phyloP scores from a whole-genome alignment of 257 asterid genomes.

The Asclepias syriaca region DNA sequence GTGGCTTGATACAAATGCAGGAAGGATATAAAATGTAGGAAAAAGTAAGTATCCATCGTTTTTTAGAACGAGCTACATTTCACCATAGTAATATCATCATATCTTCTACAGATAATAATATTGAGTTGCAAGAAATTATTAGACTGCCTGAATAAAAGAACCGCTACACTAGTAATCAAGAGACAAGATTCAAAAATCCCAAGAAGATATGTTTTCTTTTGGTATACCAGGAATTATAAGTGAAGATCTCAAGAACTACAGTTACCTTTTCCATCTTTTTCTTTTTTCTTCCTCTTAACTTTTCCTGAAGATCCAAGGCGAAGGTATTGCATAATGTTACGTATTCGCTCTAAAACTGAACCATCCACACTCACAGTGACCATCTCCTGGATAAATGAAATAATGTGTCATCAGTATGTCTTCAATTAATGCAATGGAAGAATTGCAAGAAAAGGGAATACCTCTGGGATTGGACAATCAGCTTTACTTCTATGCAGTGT shows the following conservation, averaged over 20 bases:
- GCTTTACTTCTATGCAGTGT: conserved; percentile 97
- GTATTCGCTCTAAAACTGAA: conserved; percentile 89
- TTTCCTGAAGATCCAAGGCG: conserved; percentile 99
- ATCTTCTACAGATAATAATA: neutral
- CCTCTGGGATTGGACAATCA: conserved; percentile 99
- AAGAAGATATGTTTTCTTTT: neutral
- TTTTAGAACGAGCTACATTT: neutral
- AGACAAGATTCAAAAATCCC: neutral
- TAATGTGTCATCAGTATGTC: neutral
- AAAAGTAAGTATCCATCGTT: neutral
- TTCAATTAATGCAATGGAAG: conserved; percentile 4
- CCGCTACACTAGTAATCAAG: neutral
- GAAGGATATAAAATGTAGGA: neutral
- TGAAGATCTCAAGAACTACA: neutral
- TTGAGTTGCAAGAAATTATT: neutral
- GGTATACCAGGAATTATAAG: neutral
- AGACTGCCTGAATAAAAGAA: neutral
- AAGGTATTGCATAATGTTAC: conserved; percentile 95
- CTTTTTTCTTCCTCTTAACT: conserved; percentile 97
- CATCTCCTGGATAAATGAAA: conserved; percentile 67
- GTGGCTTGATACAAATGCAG: neutral
- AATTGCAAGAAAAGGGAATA: conserved; percentile 13
- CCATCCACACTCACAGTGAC: conserved; percentile 95
- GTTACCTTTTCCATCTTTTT: conserved; percentile 77
- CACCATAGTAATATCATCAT: neutral